Conservation (phyloP, 257 asterid species). For the Anisodus acutangulus region DNA sequence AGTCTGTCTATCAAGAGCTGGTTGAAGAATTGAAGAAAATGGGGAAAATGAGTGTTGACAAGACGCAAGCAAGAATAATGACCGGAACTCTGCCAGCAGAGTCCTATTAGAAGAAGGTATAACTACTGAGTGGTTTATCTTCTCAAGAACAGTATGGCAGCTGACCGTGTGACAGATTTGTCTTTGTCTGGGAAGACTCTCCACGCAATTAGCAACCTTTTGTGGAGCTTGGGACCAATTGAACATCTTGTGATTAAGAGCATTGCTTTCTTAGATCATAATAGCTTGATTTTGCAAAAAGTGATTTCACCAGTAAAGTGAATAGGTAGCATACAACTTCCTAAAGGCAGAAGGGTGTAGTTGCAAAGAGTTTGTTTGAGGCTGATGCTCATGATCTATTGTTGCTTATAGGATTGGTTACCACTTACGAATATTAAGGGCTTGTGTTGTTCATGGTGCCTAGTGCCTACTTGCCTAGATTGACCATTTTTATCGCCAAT, state of each 20-base stretch:
- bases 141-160: not conserved
- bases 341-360: not conserved
- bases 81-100: conserved; percentile 9
- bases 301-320: not conserved
- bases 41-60: not conserved
- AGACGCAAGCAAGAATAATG: not conserved
- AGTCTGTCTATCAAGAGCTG: not conserved
- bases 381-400: not conserved
- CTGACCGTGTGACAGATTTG: conserved; percentile 1
- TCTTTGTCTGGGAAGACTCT: not conserved
- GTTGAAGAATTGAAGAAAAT: conserved; percentile 14
- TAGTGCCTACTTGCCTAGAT: not conserved
- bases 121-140: not conserved
- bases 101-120: not conserved
- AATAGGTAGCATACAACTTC: not conserved
- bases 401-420: conserved; percentile 6
- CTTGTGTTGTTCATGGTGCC: not conserved
- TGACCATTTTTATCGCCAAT: not conserved
- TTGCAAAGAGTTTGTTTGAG: not conserved
- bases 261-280: not conserved
- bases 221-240: not conserved
- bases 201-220: not conserved
- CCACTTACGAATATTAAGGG: not conserved
- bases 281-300: not conserved
- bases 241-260: not conserved